Conservation (phyloP, 805 yeast species). For the Wickerhamomyces mucosus region DNA sequence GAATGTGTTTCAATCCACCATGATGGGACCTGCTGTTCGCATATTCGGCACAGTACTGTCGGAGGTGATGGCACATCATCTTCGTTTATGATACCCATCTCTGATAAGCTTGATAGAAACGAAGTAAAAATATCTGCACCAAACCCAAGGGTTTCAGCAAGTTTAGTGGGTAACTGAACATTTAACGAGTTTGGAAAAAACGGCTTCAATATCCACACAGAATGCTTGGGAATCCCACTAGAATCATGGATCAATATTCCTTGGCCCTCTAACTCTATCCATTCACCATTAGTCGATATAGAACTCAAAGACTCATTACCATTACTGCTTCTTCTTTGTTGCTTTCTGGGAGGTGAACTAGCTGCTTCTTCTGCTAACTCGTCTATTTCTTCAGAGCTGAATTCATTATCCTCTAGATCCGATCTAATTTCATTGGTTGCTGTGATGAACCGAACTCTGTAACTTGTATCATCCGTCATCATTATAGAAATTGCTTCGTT, state of each 20-base stretch:
- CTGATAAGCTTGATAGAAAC: constrained; percentile 57
- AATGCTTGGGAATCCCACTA: constrained; percentile 56
- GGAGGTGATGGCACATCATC: constrained; percentile 69
- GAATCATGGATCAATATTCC: constrained; percentile 74
- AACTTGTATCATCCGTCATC: constrained; percentile 66
- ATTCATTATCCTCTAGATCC: constrained; percentile 15
- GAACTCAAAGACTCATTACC: constrained; percentile 23
- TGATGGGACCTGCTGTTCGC: constrained; percentile 84
- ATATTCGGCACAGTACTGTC: constrained; percentile 77
- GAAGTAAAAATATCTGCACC: constrained; percentile 79
- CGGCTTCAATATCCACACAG: constrained; percentile 91
- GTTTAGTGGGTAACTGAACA: constrained; percentile 57
- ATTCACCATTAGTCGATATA: constrained; percentile 47
- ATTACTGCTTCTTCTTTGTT: neutral
- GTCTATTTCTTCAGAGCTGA: constrained; percentile 8
- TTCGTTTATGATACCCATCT: constrained; percentile 54
- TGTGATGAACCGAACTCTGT: constrained; percentile 64
- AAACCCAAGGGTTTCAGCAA: constrained; percentile 76
- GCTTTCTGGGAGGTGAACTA: neutral
- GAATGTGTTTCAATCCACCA: constrained; percentile 96
- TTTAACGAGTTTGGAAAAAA: constrained; percentile 55
- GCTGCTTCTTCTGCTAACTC: constrained; percentile 7
- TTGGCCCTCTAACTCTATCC: constrained; percentile 82
- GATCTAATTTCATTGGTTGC: constrained; percentile 24
- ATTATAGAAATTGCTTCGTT: constrained; percentile 60